These are phyloP conservation scores for Vicia sativa DNA, from an alignment of 306 rosid genomes.

Conservation along the genomic window DNA sequence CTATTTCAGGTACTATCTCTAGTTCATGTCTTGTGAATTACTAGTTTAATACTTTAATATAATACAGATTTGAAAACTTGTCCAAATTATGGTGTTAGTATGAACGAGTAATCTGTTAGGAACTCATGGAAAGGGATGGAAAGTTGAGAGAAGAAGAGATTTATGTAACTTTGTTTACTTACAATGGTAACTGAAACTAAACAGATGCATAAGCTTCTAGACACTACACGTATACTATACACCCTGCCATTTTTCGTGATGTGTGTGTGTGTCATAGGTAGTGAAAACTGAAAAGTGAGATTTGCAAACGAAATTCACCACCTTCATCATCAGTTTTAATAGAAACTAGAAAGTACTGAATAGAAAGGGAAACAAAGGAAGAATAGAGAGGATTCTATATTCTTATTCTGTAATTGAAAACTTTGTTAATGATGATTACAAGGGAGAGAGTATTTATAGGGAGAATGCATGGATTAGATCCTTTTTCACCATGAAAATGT, in stretches of 20 bases:
- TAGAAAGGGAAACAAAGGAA: neutral
- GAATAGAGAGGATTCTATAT: neutral
- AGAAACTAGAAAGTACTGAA: neutral
- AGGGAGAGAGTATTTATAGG: neutral
- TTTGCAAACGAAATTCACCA: neutral
- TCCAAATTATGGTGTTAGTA: neutral
- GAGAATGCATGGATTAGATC: neutral
- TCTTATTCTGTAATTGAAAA: neutral
- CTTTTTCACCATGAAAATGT: too few species aligned
- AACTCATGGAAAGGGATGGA: neutral
- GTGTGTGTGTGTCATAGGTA: neutral
- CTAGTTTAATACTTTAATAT: constrained; percentile 2
- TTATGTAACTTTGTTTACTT: neutral
- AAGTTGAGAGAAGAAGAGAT: neutral
- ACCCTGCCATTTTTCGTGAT: neutral
- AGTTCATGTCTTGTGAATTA: constrained; percentile 12
- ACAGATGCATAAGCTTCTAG: neutral
- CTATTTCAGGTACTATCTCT: constrained; percentile 72
- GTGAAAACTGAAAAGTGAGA: neutral
- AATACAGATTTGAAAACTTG: neutral
- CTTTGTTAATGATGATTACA: neutral
- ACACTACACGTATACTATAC: neutral
- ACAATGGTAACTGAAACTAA: neutral
- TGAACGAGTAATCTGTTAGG: constrained; percentile 1
- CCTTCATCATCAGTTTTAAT: neutral